phyloP scores from a whole-genome alignment of 768 basidiomycete species.

The Tulasnella sp. region DNA sequence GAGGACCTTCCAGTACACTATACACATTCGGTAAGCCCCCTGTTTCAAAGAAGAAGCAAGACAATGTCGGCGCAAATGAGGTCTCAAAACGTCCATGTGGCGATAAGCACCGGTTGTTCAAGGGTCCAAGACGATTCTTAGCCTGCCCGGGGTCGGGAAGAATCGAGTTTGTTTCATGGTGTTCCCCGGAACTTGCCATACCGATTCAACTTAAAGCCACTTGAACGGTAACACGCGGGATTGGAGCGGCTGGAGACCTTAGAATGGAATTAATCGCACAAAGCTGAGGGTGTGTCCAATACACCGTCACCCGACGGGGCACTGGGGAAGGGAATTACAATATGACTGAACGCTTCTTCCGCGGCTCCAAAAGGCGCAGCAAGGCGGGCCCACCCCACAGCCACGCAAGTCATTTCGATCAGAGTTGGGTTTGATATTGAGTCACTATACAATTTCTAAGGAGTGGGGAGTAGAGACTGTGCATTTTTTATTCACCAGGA shows the following conservation, averaged over 20 bases:
- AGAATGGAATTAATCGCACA: too few species aligned
- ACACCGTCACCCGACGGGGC: too few species aligned
- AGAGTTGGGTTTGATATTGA: neutral
- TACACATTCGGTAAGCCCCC: neutral
- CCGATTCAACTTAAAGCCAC: too few species aligned
- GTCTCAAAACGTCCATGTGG: neutral
- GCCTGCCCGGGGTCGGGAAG: too few species aligned
- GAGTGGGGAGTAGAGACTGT: neutral
- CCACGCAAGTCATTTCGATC: neutral
- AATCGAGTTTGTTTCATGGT: too few species aligned
- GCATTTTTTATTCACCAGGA: constrained; percentile 1
- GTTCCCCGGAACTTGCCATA: too few species aligned
- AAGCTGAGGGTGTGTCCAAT: too few species aligned
- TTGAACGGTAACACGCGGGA: too few species aligned
- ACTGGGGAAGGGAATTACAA: too few species aligned
- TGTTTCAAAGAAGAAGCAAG: neutral
- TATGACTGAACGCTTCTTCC: too few species aligned
- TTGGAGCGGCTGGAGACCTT: too few species aligned
- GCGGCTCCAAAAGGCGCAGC: neutral
- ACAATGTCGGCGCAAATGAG: neutral
- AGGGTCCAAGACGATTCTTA: neutral
- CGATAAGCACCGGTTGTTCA: neutral
- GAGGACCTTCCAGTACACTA: neutral
- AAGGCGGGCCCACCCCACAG: neutral
- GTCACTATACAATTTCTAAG: neutral